These are phyloP conservation scores for Penstemon eatonii DNA, from an alignment of 257 asterid genomes.

Conservation along the genomic window DNA sequence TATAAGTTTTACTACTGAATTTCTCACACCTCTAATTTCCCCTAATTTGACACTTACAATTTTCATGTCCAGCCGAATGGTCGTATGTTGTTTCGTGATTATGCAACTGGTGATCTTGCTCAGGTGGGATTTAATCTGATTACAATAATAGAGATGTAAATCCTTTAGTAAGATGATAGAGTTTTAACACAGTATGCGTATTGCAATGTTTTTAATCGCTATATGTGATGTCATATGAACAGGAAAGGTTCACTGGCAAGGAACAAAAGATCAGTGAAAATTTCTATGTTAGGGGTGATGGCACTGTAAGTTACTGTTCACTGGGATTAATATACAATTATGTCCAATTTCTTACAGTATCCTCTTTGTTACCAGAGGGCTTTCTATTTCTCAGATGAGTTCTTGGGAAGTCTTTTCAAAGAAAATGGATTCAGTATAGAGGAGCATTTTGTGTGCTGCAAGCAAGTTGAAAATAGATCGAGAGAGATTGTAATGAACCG, in stretches of 20 bases:
- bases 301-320: constrained; percentile 69
- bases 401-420: constrained; percentile 60
- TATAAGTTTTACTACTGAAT: not conserved
- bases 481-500: constrained; percentile 85
- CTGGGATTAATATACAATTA: constrained; percentile 10
- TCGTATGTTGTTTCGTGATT: constrained; percentile 81
- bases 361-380: constrained; percentile 66
- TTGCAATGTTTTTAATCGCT: not conserved
- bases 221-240: constrained; percentile 24
- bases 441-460: constrained; percentile 86
- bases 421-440: constrained; percentile 69
- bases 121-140: constrained; percentile 59
- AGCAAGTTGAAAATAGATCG: constrained; percentile 92
- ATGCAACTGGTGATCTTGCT: constrained; percentile 98
- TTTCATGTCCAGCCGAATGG: constrained; percentile 74
- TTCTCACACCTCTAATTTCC: constrained; percentile 17
- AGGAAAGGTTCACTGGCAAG: constrained; percentile 87
- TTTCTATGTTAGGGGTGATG: constrained; percentile 97
- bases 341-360: constrained; percentile 28
- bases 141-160: not conserved
- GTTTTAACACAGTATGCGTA: no score
- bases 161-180: not conserved
- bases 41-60: constrained; percentile 26
- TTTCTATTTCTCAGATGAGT: constrained; percentile 90
- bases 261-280: constrained; percentile 93